Evolutionary conservation across 805 yeast species (phyloP).

Genomic region (Ogataea thermomethanolica): DNA sequence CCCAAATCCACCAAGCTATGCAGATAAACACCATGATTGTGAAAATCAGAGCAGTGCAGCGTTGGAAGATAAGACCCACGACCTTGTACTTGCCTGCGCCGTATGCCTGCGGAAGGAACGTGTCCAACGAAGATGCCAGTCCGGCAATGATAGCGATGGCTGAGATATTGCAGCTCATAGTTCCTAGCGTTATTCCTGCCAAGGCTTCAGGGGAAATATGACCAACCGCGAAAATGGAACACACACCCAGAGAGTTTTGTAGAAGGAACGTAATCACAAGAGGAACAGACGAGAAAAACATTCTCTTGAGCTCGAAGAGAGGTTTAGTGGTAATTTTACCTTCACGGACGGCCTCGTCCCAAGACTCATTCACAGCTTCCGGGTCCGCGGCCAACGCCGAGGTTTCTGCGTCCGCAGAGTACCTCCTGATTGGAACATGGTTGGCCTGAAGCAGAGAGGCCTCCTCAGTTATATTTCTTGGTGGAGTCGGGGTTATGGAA

Average conservation of each 20-base stretch:
- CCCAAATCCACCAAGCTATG: constrained; percentile 56
- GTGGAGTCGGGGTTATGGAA: constrained; percentile 1
- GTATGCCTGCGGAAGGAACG: constrained; percentile 74
- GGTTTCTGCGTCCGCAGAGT: constrained; percentile 14
- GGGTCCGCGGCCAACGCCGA: constrained; percentile 15
- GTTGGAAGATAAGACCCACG: constrained; percentile 66
- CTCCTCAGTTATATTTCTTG: constrained; percentile 24
- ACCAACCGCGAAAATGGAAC: constrained; percentile 76
- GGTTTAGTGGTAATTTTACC: constrained; percentile 44
- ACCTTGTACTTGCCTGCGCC: constrained; percentile 61
- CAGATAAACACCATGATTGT: constrained; percentile 53
- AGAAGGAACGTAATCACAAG: constrained; percentile 62
- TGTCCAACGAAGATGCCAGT: constrained; percentile 73
- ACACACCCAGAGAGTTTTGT: constrained; percentile 71
- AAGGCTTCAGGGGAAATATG: constrained; percentile 66
- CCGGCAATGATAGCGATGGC: constrained; percentile 77
- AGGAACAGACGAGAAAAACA: constrained; percentile 48
- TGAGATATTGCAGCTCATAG: constrained; percentile 75
- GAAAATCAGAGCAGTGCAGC: constrained; percentile 58
- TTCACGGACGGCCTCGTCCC: constrained; percentile 33
- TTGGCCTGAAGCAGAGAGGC: constrained; percentile 28
- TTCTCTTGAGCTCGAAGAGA: constrained; percentile 37
- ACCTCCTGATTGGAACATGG: constrained; percentile 25
- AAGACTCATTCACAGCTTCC: constrained; percentile 29
- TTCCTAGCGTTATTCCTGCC: constrained; percentile 71